Conservation (phyloP, 73 alveolate species). For the Paramecium sonneborni region DNA sequence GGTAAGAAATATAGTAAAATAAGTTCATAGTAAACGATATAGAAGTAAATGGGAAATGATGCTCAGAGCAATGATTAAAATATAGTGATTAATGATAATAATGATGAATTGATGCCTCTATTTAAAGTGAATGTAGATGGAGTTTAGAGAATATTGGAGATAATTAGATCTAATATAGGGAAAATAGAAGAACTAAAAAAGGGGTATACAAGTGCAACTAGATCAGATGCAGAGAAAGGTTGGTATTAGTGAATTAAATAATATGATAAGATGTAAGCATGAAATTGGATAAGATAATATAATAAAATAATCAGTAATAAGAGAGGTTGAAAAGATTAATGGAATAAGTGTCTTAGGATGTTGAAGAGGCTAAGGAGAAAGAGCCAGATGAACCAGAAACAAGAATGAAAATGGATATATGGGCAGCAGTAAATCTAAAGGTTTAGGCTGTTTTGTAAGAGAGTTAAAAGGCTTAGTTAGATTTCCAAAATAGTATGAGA, state of each 20-base stretch:
- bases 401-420: constrained; percentile 48
- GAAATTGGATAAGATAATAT: background rate
- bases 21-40: background rate
- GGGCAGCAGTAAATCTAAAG: background rate
- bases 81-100: background rate
- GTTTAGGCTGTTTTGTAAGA: background rate
- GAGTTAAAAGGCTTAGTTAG: background rate
- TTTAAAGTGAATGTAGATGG: constrained; percentile 32
- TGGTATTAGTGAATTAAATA: background rate
- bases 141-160: background rate
- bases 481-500: background rate
- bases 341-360: constrained; percentile 12
- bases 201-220: background rate
- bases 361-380: background rate
- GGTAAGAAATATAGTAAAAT: background rate
- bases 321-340: background rate
- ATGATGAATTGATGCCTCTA: constrained; percentile 8
- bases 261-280: background rate
- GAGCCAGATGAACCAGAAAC: constrained; percentile 55
- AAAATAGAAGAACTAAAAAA: constrained; percentile 39
- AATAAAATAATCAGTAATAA: background rate
- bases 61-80: background rate
- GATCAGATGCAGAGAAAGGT: constrained; percentile 11
- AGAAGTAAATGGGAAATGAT: background rate
- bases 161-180: background rate